These are phyloP conservation scores for Mycena leptocephala DNA, from an alignment of 768 basidiomycete species.

Conservation along the genomic window DNA sequence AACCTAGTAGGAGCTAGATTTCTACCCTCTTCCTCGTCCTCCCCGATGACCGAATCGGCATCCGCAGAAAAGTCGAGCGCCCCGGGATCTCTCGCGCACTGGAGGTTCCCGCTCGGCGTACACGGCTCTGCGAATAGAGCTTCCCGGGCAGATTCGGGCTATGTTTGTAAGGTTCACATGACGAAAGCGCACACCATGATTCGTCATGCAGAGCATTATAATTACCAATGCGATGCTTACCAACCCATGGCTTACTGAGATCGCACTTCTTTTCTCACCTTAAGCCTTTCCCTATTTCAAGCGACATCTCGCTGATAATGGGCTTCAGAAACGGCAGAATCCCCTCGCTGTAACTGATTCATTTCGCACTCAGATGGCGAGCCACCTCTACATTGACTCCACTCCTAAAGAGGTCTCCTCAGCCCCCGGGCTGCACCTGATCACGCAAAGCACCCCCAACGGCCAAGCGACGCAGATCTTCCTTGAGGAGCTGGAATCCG, in stretches of 20 bases:
- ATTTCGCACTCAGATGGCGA: slow-evolving; percentile 2
- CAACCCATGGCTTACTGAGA: not conserved
- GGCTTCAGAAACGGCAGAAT: slow-evolving; percentile 2
- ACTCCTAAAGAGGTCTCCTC: slow-evolving; percentile 8
- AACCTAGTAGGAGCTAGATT: not conserved
- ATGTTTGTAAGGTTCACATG: slow-evolving; percentile 1
- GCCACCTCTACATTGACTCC: not conserved
- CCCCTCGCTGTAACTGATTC: not conserved
- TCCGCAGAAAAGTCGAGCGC: slow-evolving; percentile 69
- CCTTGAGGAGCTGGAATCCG: slow-evolving; percentile 7
- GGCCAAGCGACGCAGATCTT: slow-evolving; percentile 12
- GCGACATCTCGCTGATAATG: not conserved
- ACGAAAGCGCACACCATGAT: no score
- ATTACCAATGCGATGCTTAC: not conserved
- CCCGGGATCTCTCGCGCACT: slow-evolving; percentile 78
- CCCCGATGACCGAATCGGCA: not conserved
- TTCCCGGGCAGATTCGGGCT: not conserved
- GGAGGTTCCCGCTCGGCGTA: slow-evolving; percentile 82
- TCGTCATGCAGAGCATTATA: no score
- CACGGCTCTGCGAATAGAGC: not conserved
- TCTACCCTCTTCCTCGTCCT: slow-evolving; percentile 60
- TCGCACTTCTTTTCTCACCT: not conserved
- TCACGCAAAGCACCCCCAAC: slow-evolving; percentile 13
- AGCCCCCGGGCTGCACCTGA: slow-evolving; percentile 10
- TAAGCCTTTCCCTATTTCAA: not conserved